A percentile compares a stretch with the other conserved stretches of the same genome.
These are phyloP conservation scores for Dioscorea dumetorum DNA, from an alignment of 106 monocot species.

Conservation along the genomic window DNA sequence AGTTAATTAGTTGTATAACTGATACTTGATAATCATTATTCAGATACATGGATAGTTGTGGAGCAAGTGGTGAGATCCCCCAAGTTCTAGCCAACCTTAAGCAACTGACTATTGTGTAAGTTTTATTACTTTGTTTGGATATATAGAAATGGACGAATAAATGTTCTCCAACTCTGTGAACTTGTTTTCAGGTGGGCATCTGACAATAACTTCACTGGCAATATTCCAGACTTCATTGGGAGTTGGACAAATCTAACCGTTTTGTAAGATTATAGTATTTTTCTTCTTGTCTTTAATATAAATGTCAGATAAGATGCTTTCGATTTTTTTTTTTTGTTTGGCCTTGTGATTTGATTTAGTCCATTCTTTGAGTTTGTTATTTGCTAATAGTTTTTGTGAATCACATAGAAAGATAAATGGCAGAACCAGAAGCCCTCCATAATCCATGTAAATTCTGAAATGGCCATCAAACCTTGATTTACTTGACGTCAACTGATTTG, in stretches of 20 bases:
- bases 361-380: too few relatives aligned
- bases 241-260: background rate
- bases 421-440: too few relatives aligned
- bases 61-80: conserved; percentile 44
- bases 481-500: too few relatives aligned
- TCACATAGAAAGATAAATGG: too few relatives aligned
- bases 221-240: background rate
- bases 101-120: conserved; percentile 30
- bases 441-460: too few relatives aligned
- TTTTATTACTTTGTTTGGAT: background rate
- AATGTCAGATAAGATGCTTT: background rate
- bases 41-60: conserved; percentile 49
- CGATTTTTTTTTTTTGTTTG: background rate
- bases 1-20: too few relatives aligned
- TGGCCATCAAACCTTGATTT: too few relatives aligned
- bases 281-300: too few relatives aligned
- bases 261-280: background rate
- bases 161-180: background rate
- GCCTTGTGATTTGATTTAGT: background rate
- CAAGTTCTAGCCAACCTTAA: conserved; percentile 36
- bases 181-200: background rate
- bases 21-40: background rate
- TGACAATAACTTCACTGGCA: background rate
- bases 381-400: too few relatives aligned
- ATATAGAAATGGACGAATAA: too few relatives aligned